These are phyloP conservation scores for Coniferiporia weirii DNA, from an alignment of 1,284 basidiomycete species.

Conservation along the genomic window DNA sequence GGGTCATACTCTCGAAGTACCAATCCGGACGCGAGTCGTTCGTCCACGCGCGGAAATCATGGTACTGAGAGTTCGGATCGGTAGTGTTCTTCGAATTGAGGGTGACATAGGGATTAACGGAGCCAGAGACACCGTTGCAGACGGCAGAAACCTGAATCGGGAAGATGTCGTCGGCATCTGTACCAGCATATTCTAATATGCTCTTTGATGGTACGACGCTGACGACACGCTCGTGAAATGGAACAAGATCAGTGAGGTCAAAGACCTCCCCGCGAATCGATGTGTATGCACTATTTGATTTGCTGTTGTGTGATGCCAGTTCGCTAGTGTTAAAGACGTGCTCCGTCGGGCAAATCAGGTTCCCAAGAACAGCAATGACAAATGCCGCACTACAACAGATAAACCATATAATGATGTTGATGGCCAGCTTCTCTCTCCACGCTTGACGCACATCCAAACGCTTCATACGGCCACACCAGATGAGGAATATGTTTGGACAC, in stretches of 20 bases:
- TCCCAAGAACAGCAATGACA: slow-evolving; percentile 86
- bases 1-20: slow-evolving; percentile 92
- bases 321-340: slow-evolving; percentile 84
- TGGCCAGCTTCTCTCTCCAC: slow-evolving; percentile 95
- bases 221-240: slow-evolving; percentile 64
- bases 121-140: slow-evolving; percentile 82
- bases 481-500: slow-evolving; percentile 73
- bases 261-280: slow-evolving; percentile 93
- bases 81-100: slow-evolving; percentile 79
- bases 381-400: slow-evolving; percentile 85
- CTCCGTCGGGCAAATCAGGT: slow-evolving; percentile 90
- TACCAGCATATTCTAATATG: slow-evolving; percentile 82
- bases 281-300: slow-evolving; percentile 73
- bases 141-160: slow-evolving; percentile 96
- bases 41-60: slow-evolving; percentile 88
- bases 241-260: slow-evolving; percentile 59
- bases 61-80: slow-evolving; percentile 81
- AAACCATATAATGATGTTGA: slow-evolving; percentile 97
- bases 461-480: slow-evolving; percentile 84
- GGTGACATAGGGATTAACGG: slow-evolving; percentile 80
- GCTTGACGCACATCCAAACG: slow-evolving; percentile 91
- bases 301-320: slow-evolving; percentile 65
- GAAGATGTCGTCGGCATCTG: slow-evolving; percentile 76
- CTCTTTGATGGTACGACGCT: slow-evolving; percentile 71
- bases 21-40: slow-evolving; percentile 93